Evolutionary conservation across 1,139 yeast species (phyloP).

Genomic region (Suhomyces taliae): DNA sequence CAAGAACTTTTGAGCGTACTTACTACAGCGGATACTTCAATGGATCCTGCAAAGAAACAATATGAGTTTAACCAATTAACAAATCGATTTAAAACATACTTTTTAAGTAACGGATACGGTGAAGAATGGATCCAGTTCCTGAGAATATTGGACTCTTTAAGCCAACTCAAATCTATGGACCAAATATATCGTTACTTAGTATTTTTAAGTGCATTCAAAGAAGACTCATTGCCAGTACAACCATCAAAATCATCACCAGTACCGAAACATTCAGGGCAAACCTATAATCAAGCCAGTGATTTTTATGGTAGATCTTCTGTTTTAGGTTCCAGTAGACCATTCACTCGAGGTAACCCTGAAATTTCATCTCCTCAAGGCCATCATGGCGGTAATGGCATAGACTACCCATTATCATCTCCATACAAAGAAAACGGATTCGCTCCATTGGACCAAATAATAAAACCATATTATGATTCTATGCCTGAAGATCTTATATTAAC

Average conservation of each 20-base stretch:
- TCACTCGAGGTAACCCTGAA: constrained; percentile 3
- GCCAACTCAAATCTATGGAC: constrained; percentile 27
- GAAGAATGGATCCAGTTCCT: constrained; percentile 38
- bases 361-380: background rate
- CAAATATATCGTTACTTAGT: constrained; percentile 40
- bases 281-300: constrained; percentile 4
- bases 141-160: constrained; percentile 29
- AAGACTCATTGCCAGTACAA: background rate
- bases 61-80: constrained; percentile 20
- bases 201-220: constrained; percentile 24
- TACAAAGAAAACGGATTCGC: constrained; percentile 3
- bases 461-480: constrained; percentile 36
- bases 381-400: background rate
- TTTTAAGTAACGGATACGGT: constrained; percentile 25
- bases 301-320: constrained; percentile 3
- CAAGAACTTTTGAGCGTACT: constrained; percentile 26
- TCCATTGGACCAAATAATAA: constrained; percentile 18
- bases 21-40: constrained; percentile 10
- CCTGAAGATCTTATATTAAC: constrained; percentile 53
- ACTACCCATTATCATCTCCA: constrained; percentile 8
- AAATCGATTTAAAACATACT: constrained; percentile 26
- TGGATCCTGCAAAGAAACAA: constrained; percentile 10
- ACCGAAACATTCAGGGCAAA: background rate
- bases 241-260: background rate
- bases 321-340: constrained; percentile 5